Evolutionary conservation across 1,284 basidiomycete genomes (phyloP).

Genomic region (Laetiporus sulphureus): DNA sequence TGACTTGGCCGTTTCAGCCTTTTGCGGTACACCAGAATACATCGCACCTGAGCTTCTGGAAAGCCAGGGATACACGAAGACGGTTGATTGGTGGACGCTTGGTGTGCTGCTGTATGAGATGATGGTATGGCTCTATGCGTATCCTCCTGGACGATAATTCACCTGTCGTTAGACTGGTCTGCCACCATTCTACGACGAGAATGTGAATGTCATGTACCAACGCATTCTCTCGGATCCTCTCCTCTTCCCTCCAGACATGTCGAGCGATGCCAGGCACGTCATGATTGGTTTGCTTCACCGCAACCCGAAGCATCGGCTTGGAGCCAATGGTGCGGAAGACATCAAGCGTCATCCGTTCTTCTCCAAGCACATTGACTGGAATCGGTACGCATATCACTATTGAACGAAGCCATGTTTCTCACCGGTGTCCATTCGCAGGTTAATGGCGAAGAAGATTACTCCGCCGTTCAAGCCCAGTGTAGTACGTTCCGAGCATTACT

Average conservation of each 20-base stretch:
- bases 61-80: constrained; percentile 97
- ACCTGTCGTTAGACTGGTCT: constrained; percentile 67
- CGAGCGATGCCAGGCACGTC: constrained; percentile 83
- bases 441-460: constrained; percentile 93
- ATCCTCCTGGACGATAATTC: constrained; percentile 3
- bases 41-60: constrained; percentile 93
- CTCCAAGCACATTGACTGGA: constrained; percentile 90
- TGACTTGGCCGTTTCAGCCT: constrained; percentile 48
- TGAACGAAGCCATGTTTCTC: too few species aligned
- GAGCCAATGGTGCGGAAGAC: constrained; percentile 90
- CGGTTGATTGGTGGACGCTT: constrained; percentile 99
- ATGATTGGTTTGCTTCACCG: constrained; percentile 87
- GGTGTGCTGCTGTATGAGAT: constrained; percentile 98
- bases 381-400: constrained; percentile 35
- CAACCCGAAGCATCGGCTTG: constrained; percentile 81
- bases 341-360: constrained; percentile 98
- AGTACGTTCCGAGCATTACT: constrained; percentile 38
- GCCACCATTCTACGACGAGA: constrained; percentile 98
- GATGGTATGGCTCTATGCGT: constrained; percentile 59
- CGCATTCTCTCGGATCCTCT: constrained; percentile 94
- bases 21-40: constrained; percentile 99
- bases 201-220: constrained; percentile 97
- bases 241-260: constrained; percentile 89
- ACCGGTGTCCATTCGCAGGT: too few species aligned
- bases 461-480: constrained; percentile 98